Base-by-base conservation (phyloP, 2,329 filamentous ascomycete genomes). In the Aspergillus proliferans region DNA sequence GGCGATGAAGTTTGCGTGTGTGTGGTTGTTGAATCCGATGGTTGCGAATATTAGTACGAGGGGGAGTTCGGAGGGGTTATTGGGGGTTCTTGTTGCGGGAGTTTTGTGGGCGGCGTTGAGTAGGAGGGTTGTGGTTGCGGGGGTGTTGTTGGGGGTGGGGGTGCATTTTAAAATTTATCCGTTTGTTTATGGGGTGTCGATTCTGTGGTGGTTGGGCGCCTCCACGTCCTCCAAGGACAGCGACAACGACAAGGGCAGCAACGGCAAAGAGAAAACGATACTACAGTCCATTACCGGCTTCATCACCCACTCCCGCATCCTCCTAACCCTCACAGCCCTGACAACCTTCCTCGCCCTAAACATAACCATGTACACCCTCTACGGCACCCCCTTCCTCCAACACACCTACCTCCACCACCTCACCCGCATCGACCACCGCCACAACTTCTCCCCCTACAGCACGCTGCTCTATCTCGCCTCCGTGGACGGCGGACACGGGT, bases 111-210 rank as follows among this genome's bases (percentile, higher is more conserved):
- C 91, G 0, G 85, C 87, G 1, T 72, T 90, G 54, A 75, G 79
- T 46, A 77, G 76, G 45, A 75, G 75, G n/a, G 72, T 86, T 15
- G 62, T 70, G 1, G 65, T 94, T 7, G 86, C 90, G 0, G 92
- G 88, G 0, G 55, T 84, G 2, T 68, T 97, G 26, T 75, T 98
- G 2, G 93, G 93, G 0, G 71, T 95, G 24, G 83, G 83, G 1
- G 91, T 97, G 22, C 93, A 98, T 71, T 94, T 98, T 73, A 98
- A 98, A 77, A 97, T 98, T 52, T 98, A 98, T 62, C 93, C 93
- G 0, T 95, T 97, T 68, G 88, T 98, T 52, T 98, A 98, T 69
- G 92, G 88, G 2, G 82, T 85, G 2, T 71, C 70, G 9, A 67
- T 73, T 38, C 46, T 76, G 10, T 74, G 72, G 72, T 71, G 68